These are phyloP conservation scores for Lichtheimia corymbifera DNA, from an alignment of 371 early-diverging fungal species.

Conservation along the genomic window DNA sequence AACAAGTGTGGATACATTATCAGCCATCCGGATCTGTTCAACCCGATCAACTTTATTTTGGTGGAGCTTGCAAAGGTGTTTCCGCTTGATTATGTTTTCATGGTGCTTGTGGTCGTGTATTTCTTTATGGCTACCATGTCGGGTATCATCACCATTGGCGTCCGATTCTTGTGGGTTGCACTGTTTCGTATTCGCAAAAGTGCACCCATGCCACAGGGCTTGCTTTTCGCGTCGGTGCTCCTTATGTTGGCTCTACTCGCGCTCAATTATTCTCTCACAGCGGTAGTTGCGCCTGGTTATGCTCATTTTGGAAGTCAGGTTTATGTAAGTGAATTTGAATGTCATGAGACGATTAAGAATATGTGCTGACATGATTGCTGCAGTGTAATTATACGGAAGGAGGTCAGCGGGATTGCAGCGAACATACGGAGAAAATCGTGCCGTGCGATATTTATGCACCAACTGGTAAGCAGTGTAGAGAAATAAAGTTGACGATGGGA, in stretches of 20 bases:
- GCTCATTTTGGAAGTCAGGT: conserved; percentile 70
- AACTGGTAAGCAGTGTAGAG: conserved; percentile 27
- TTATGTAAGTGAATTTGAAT: conserved; percentile 48
- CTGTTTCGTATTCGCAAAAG: conserved; percentile 52
- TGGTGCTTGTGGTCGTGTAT: conserved; percentile 60
- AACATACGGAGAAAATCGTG: conserved; percentile 50
- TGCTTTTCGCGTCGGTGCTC: conserved; percentile 52
- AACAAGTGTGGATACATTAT: conserved; percentile 68
- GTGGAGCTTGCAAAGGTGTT: conserved; percentile 55
- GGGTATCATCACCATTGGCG: conserved; percentile 60
- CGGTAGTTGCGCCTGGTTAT: conserved; percentile 67
- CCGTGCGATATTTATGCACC: conserved; percentile 65
- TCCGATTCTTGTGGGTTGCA: conserved; percentile 64
- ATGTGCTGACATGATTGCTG: conserved; percentile 4
- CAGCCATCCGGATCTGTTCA: conserved; percentile 54
- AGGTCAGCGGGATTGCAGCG: conserved; percentile 44
- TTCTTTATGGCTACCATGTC: conserved; percentile 62
- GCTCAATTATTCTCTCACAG: conserved; percentile 57
- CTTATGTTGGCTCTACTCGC: conserved; percentile 60
- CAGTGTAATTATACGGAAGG: conserved; percentile 63
- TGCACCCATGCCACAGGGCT: conserved; percentile 62
- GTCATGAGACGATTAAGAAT: background rate
- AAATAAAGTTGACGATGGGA: background rate
- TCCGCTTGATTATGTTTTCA: conserved; percentile 64
- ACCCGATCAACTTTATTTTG: conserved; percentile 65